Conservation (phyloP, 148 eudicot genomes). For the Heliosperma pusillum region DNA sequence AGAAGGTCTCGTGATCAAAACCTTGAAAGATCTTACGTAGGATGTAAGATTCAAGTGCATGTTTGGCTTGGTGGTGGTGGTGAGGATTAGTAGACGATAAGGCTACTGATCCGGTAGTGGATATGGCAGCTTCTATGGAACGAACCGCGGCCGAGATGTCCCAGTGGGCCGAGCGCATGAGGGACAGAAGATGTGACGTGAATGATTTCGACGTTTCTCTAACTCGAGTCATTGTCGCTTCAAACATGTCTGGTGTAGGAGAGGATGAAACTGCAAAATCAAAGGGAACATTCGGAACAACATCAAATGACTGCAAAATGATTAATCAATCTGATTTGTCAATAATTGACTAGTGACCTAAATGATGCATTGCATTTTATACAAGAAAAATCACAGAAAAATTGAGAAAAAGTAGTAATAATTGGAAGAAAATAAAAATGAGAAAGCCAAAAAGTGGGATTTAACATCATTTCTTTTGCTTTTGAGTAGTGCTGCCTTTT, state of each 20-base stretch:
- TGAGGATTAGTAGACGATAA: slow-evolving; percentile 21
- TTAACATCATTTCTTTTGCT: slow-evolving; percentile 16
- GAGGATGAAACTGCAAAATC: slow-evolving; percentile 45
- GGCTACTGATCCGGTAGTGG: slow-evolving; percentile 28
- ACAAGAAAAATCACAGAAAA: background rate
- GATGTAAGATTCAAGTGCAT: slow-evolving; percentile 84
- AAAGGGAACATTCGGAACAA: background rate
- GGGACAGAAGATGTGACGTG: slow-evolving; percentile 70
- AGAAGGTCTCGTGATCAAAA: slow-evolving; percentile 96
- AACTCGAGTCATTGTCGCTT: slow-evolving; percentile 60
- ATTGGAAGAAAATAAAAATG: slow-evolving; percentile 3
- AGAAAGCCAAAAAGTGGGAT: slow-evolving; percentile 8
- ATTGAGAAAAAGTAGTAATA: background rate
- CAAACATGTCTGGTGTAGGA: slow-evolving; percentile 78
- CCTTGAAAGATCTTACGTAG: slow-evolving; percentile 83
- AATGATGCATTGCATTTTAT: slow-evolving; percentile 16
- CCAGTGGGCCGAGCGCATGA: slow-evolving; percentile 94
- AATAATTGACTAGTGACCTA: slow-evolving; percentile 3
- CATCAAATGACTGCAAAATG: slow-evolving; percentile 8
- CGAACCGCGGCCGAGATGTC: slow-evolving; percentile 84
- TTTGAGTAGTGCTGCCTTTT: slow-evolving; percentile 19
- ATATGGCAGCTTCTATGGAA: slow-evolving; percentile 70
- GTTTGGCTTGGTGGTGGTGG: slow-evolving; percentile 59
- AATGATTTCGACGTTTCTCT: slow-evolving; percentile 74
- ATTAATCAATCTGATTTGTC: background rate